Evolutionary conservation across 306 rosid genomes (phyloP).

Genomic region (Vigna radiata): DNA sequence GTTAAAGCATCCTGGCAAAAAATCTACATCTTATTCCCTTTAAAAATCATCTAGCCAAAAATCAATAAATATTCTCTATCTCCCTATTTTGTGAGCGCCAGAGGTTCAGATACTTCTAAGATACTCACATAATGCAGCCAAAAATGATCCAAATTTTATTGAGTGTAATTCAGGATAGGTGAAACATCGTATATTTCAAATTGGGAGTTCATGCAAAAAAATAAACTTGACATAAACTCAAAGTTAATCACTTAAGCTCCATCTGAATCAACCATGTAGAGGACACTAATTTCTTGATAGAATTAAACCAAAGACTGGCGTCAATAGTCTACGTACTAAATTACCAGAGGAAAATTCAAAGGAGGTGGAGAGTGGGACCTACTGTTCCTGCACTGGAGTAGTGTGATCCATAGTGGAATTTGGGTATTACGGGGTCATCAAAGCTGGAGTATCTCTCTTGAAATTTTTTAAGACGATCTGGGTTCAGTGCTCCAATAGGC

Average conservation of each 20-base stretch:
- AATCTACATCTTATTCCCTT: neutral
- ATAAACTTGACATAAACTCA: neutral
- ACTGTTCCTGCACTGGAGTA: constrained; percentile 99
- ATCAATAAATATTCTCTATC: neutral
- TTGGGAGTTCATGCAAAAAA: constrained; percentile 19
- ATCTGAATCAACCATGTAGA: neutral
- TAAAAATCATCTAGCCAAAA: constrained; percentile 5
- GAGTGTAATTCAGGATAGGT: neutral
- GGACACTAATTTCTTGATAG: constrained; percentile 7
- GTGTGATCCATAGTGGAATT: constrained; percentile 97
- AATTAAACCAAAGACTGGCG: neutral
- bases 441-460: constrained; percentile 93
- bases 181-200: neutral
- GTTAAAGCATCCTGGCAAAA: neutral
- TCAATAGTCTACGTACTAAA: constrained; percentile 6
- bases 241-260: constrained; percentile 19
- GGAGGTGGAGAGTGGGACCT: constrained; percentile 40
- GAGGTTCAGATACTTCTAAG: constrained; percentile 5
- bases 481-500: constrained; percentile 92
- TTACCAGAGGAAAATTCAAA: neutral
- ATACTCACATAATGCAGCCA: neutral
- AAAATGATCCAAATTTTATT: neutral
- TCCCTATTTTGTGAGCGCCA: neutral
- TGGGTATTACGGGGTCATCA: constrained; percentile 95
- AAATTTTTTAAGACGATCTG: constrained; percentile 82